Base-by-base conservation (phyloP, 306 rosid species). In the Medicago ruthenica region DNA sequence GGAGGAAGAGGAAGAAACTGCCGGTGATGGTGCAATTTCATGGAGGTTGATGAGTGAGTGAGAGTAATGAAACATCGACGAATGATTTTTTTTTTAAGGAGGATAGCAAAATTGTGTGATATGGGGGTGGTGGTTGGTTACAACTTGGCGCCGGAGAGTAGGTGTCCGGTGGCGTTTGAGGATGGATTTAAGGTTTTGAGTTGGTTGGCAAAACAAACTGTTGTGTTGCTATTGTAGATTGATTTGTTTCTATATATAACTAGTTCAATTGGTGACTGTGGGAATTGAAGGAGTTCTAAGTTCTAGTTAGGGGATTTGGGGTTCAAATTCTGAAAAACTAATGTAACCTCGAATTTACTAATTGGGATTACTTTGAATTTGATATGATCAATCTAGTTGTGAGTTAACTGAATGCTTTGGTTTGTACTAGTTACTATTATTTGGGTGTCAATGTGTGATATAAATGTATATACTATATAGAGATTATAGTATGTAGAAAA, bases 31-130 rank as follows among this genome's bases (percentile, higher is more conserved):
- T 95, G 88, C 99, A 92, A 77, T 92, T 95, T 81, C 99, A 95
- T 76, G 97, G 97, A 2, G 99, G 99, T 13, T 97, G 97, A 4
- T 95, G 99, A 97, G 97, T 95, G 77, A 90, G 97, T 64, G 99
- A 97, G 80, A 89, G 97, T 83, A 85, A 80, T 34, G 97, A 92
- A 36, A 86, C 99, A 12, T 91, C 78, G 15, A 92, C 97, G 1
- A 95, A 95, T 21, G 97, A 92, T 21, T 77, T 74, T 12, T 95
- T 92, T 71, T 92, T 97, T 62, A 79, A n/a, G 99, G 78, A 71
- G 99, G 69, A 84, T 92, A 22, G 90, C 97, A 5, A 95, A 89
- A 71, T 44, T 90, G 39, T 95, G 97, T 20, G 99, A 95, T 37
- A 90, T 84, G 18, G 84, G 90, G 7, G 91, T 92, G 0, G 76